Evolutionary conservation across 2,329 filamentous ascomycete genomes (phyloP).

Genomic region (Colletotrichum graminicola): DNA sequence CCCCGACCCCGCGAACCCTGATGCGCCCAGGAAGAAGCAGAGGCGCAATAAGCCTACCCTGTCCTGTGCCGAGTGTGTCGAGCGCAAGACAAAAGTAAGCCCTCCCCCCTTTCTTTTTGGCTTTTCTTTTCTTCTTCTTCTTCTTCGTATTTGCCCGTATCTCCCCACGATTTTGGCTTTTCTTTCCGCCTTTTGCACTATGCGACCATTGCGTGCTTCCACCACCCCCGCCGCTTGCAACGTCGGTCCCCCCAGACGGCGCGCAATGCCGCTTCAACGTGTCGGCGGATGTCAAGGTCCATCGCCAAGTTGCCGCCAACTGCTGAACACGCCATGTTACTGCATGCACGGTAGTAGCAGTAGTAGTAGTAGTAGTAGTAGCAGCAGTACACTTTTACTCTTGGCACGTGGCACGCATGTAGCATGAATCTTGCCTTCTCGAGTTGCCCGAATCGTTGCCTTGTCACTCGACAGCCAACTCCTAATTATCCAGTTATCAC

Average conservation of each 20-base stretch:
- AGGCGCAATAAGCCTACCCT: slow-evolving; percentile 87
- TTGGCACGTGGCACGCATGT: slow-evolving; percentile 10
- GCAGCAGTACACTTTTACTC: not conserved
- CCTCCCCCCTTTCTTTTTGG: slow-evolving; percentile 4
- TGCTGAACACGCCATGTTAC: not conserved
- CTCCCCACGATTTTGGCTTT: not conserved
- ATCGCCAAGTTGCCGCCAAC: not conserved
- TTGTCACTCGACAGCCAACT: not conserved
- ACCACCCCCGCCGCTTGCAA: not conserved
- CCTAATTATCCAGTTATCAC: not conserved
- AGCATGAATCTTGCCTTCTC: not conserved
- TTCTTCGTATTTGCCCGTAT: not conserved
- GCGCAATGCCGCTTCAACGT: slow-evolving; percentile 2
- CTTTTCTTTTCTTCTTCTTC: slow-evolving; percentile 21
- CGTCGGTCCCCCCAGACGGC: not conserved
- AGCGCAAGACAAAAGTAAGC: slow-evolving; percentile 83
- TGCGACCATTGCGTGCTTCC: not conserved
- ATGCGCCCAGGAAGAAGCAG: slow-evolving; percentile 75
- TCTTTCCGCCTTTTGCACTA: slow-evolving; percentile 13
- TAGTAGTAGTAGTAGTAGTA: not conserved
- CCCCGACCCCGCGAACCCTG: slow-evolving; percentile 35
- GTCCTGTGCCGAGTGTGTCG: slow-evolving; percentile 83
- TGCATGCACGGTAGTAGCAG: too few relatives aligned
- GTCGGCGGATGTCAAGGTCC: not conserved
- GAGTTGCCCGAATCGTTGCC: not conserved